A percentile compares a stretch with the other conserved stretches of the same genome.
Evolutionary conservation across 768 basidiomycete genomes (phyloP).

Genomic region (Fistulinella prunicolor): DNA sequence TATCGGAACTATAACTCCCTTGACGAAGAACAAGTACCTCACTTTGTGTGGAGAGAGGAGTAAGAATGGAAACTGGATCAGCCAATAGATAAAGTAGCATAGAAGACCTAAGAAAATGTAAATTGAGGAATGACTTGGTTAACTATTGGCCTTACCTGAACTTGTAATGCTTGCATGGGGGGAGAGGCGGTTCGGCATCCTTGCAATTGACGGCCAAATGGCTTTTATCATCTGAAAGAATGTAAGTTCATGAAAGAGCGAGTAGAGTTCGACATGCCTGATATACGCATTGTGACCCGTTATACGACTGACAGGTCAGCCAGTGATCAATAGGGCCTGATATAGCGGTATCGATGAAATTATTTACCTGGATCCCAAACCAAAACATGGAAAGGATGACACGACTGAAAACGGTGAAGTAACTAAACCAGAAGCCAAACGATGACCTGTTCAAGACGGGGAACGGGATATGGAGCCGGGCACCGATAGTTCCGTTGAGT

Average conservation of each 20-base stretch:
- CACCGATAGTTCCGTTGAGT: slow-evolving; percentile 75
- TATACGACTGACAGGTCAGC: slow-evolving; percentile 39
- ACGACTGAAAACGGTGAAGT: slow-evolving; percentile 79
- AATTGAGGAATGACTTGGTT: background rate
- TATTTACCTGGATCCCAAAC: slow-evolving; percentile 68
- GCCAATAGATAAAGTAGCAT: slow-evolving; percentile 77
- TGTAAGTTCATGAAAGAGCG: background rate
- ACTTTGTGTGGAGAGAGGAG: slow-evolving; percentile 76
- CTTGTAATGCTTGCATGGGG: slow-evolving; percentile 60
- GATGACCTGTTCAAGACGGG: slow-evolving; percentile 78
- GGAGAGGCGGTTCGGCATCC: slow-evolving; percentile 62
- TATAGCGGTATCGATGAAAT: background rate
- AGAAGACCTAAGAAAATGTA: slow-evolving; percentile 48
- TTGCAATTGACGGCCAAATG: slow-evolving; percentile 72
- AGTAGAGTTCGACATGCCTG: slow-evolving; percentile 36
- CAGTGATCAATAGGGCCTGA: background rate
- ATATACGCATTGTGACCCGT: slow-evolving; percentile 71
- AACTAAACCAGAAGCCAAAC: slow-evolving; percentile 87
- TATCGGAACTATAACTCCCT: slow-evolving; percentile 60
- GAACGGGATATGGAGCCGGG: slow-evolving; percentile 74
- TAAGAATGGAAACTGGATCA: slow-evolving; percentile 74
- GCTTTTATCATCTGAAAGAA: slow-evolving; percentile 63
- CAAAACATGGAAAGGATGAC: slow-evolving; percentile 78
- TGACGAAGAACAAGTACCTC: slow-evolving; percentile 70
- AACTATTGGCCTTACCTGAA: slow-evolving; percentile 37